Conservation (phyloP, 495 filamentous ascomycete genomes). For the Staphylotrichum tortipilum region DNA sequence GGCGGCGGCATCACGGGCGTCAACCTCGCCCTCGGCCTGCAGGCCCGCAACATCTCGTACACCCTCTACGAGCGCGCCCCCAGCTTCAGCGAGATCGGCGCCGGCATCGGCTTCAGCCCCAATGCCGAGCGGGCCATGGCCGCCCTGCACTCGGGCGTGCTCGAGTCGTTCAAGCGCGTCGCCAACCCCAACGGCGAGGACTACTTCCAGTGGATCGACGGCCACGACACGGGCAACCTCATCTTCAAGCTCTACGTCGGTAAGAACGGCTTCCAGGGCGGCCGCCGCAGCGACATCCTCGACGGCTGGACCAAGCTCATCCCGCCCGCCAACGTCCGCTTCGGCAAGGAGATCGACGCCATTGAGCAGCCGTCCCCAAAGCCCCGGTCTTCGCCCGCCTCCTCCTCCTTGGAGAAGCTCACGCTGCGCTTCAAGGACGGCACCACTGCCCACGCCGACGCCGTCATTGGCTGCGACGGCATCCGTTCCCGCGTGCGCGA, state of each 20-base stretch:
- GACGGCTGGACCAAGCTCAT: slow-evolving; percentile 34
- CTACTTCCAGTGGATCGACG: slow-evolving; percentile 39
- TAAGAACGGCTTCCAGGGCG: slow-evolving; percentile 35
- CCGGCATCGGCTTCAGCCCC: slow-evolving; percentile 51
- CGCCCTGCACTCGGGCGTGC: slow-evolving; percentile 35
- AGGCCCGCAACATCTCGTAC: slow-evolving; percentile 40
- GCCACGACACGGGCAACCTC: slow-evolving; percentile 21
- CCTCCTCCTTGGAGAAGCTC: slow-evolving; percentile 9
- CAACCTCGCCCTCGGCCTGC: slow-evolving; percentile 46
- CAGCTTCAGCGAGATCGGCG: slow-evolving; percentile 48
- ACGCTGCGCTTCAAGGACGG: slow-evolving; percentile 30
- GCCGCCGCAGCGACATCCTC: slow-evolving; percentile 33
- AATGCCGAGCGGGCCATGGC: slow-evolving; percentile 49
- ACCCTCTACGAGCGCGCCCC: slow-evolving; percentile 49
- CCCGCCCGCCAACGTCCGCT: slow-evolving; percentile 16
- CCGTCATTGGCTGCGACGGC: slow-evolving; percentile 41
- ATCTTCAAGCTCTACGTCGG: slow-evolving; percentile 30
- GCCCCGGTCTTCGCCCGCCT: too few relatives aligned
- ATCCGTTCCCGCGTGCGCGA: slow-evolving; percentile 34
- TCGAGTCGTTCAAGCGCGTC: slow-evolving; percentile 27
- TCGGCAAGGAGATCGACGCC: slow-evolving; percentile 24
- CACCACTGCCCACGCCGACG: slow-evolving; percentile 22
- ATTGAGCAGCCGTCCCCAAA: slow-evolving; percentile 5
- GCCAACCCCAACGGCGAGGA: slow-evolving; percentile 33
- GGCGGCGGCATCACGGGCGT: slow-evolving; percentile 55